A percentile compares a stretch with the other conserved stretches of the same genome.
Evolutionary conservation across 306 rosid genomes (phyloP).

Genomic region (Castanospermum australe): DNA sequence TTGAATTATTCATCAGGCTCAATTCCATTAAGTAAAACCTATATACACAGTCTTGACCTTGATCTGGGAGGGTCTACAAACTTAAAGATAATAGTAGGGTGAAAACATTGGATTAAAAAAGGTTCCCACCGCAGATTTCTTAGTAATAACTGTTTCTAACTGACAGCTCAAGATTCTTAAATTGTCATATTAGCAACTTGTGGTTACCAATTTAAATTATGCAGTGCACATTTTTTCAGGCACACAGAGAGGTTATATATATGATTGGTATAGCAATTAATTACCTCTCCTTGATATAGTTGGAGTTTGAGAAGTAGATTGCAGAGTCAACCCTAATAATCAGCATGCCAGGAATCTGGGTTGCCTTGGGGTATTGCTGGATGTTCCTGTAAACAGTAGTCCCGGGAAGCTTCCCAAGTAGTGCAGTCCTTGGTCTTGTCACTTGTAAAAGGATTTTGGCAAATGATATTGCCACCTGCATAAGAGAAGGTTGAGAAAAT

Average conservation of each 20-base stretch:
- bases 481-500: neutral
- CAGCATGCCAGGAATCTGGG: slow-evolving; percentile 52
- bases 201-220: neutral
- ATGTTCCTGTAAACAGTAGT: slow-evolving; percentile 62
- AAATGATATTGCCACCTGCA: slow-evolving; percentile 69
- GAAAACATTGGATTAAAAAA: neutral
- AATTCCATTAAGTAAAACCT: neutral
- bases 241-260: neutral
- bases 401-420: slow-evolving; percentile 73
- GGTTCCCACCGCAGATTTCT: neutral
- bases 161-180: neutral
- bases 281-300: slow-evolving; percentile 84
- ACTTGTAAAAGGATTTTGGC: slow-evolving; percentile 77
- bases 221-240: neutral
- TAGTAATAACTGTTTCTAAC: neutral
- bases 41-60: neutral
- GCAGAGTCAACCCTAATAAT: slow-evolving; percentile 87
- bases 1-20: neutral
- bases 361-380: slow-evolving; percentile 67
- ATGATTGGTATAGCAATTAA: neutral
- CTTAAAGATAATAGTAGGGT: neutral
- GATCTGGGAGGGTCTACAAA: neutral
- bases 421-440: slow-evolving; percentile 74
- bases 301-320: slow-evolving; percentile 82
- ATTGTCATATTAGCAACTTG: neutral